Conservation (phyloP, 2,329 filamentous ascomycete genomes). For the Aspergillus transmontanensis region DNA sequence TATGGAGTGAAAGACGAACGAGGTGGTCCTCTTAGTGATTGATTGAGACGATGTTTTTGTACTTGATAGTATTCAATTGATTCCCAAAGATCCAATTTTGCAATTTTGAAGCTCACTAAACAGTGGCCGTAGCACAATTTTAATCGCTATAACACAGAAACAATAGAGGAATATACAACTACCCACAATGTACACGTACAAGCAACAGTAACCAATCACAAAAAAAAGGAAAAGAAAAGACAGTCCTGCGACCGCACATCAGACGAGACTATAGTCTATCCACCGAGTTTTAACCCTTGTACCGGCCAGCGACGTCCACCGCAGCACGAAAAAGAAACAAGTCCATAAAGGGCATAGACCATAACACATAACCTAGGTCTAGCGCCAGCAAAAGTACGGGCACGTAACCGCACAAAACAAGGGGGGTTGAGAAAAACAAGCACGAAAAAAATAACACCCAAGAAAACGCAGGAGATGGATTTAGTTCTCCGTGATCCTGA, state of each 20-base stretch:
- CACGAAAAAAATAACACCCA: neutral
- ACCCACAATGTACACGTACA: neutral
- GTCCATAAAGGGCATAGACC: neutral
- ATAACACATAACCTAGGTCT: neutral
- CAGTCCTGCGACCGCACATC: neutral
- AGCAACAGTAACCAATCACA: neutral
- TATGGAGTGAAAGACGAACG: neutral
- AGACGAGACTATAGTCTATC: neutral
- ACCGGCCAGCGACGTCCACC: neutral
- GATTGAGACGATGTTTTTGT: neutral
- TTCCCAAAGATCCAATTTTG: neutral
- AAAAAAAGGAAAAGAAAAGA: neutral
- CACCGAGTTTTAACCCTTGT: neutral
- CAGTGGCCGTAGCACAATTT: neutral
- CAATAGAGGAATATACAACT: neutral
- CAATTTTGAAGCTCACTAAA: neutral
- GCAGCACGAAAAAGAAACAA: neutral
- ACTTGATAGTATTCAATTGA: neutral
- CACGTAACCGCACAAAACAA: neutral
- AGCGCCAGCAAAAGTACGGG: neutral
- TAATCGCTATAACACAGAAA: conserved; percentile 3
- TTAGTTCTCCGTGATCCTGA: conserved; percentile 56
- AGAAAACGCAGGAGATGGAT: no score
- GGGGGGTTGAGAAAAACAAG: neutral
- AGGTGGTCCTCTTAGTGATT: neutral